Conservation (phyloP, 2,329 filamentous ascomycete genomes). For the Arthroderma sp. region DNA sequence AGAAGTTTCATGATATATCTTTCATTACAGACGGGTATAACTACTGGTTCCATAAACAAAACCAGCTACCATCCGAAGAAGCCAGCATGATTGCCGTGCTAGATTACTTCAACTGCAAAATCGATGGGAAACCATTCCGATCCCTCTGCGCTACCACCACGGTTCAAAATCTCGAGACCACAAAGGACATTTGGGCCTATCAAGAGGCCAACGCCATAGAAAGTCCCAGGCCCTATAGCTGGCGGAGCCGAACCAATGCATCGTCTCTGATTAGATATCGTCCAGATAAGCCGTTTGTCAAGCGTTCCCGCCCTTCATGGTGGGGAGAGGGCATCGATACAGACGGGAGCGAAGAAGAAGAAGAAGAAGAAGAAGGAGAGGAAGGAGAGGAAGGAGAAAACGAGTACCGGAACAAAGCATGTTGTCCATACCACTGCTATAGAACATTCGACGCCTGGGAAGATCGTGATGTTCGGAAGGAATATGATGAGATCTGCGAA, state of each 20-base stretch:
- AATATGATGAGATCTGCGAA: not conserved
- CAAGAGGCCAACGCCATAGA: not conserved
- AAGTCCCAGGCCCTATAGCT: not conserved
- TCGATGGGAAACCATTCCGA: not conserved
- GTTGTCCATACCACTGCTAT: not conserved
- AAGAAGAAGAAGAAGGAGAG: not conserved
- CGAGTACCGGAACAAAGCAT: not conserved
- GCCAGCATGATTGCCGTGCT: not conserved
- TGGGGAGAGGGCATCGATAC: too few species aligned
- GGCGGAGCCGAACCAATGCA: not conserved
- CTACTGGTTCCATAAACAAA: not conserved
- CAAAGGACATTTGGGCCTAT: not conserved
- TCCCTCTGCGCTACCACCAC: not conserved
- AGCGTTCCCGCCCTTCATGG: not conserved
- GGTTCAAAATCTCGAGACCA: not conserved
- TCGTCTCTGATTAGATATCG: not conserved
- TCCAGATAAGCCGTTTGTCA: not conserved
- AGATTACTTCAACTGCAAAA: constrained; percentile 1
- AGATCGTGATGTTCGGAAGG: not conserved
- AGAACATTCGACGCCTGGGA: not conserved
- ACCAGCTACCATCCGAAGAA: not conserved
- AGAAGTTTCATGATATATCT: not conserved
- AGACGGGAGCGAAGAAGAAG: not conserved
- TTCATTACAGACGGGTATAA: not conserved
- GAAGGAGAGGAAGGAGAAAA: not conserved